Conservation (phyloP, 1,284 basidiomycete genomes). For the Trichosporon inkin region DNA sequence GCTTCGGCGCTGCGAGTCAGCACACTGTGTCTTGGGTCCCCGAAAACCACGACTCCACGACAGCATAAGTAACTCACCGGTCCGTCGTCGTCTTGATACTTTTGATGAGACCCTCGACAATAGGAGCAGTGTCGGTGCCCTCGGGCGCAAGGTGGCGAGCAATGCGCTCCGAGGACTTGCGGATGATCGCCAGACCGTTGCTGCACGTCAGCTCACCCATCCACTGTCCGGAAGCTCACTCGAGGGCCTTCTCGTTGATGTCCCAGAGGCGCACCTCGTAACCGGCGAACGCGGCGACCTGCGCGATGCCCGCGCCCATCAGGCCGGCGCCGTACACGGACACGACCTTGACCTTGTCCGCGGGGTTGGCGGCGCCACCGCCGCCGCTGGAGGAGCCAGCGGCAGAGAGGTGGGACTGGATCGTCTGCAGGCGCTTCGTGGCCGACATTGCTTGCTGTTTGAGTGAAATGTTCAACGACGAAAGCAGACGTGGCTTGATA, state of each 20-base stretch:
- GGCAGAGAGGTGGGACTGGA: conserved; percentile 23
- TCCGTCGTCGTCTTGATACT: conserved; percentile 55
- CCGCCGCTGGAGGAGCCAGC: neutral
- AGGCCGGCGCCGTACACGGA: conserved; percentile 54
- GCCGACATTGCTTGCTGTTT: conserved; percentile 1
- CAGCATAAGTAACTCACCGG: conserved; percentile 32
- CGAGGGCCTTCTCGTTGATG: conserved; percentile 47
- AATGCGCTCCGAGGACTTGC: conserved; percentile 55
- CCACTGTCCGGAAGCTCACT: conserved; percentile 22
- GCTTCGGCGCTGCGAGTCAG: conserved; percentile 42
- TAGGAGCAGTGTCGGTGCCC: conserved; percentile 22
- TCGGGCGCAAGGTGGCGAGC: conserved; percentile 54
- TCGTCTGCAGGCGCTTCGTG: conserved; percentile 12
- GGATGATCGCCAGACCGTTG: conserved; percentile 54
- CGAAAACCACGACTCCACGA: too few species aligned
- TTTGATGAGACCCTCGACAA: conserved; percentile 43
- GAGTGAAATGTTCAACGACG: too few species aligned
- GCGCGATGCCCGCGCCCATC: conserved; percentile 56
- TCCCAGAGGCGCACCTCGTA: conserved; percentile 50
- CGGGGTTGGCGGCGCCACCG: neutral
- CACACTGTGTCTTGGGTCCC: too few species aligned
- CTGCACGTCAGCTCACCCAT: neutral
- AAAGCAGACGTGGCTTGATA: too few species aligned
- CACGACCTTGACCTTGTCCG: conserved; percentile 45
- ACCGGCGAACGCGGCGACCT: conserved; percentile 53